Base-by-base conservation (phyloP, 2,329 filamentous ascomycete species). In the Ramularia collo-cygni region DNA sequence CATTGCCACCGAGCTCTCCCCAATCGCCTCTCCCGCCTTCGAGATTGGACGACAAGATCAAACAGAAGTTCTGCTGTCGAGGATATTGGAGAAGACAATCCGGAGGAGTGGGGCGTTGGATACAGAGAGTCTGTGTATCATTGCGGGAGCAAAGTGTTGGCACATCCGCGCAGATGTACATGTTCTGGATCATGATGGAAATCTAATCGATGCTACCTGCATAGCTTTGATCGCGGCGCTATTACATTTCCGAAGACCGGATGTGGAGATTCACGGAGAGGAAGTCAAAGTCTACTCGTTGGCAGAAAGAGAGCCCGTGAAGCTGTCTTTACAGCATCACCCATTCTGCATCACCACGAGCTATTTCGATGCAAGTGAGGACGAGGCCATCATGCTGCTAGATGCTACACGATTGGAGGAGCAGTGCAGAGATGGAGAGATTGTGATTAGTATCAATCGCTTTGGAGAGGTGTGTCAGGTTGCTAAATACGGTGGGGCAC, bases 111-210 rank as follows among this genome's bases (percentile, higher is more conserved):
- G 84, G 53, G 90, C 92, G 5, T 77, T 98, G 28, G 90, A 96
- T 63, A 95, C 89, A 24, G 92, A 98, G 66, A 95, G 89, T 3
- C 75, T 98, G 31, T 98, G 92, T 64, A 85, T 98, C 15, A 74
- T 95, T 18, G 88, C 92, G 8, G 89, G 86, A 6, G 74, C 84
- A 44, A 95, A 93, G 64, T 92, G 85, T 69, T 98, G 92, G 80
- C 83, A 83, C 45, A 75, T 98, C 47, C 81, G 90, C 42, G 89
- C 86, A 14, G 90, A 96, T 62, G 77, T 96, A 15, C 92, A 98
- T 64, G 80, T 96, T 33, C 75, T 96, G 32, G 83, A 87, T 36
- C 86, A 89, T 60, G 90, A 96, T 61, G 92, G 92, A 38, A 90
- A 89, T 53, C 72, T 98, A 29, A 78, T 92, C 26, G 90, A 96